Evolutionary conservation across 345 rosid genomes (phyloP).

Genomic region (Noccaea bulbosa): DNA sequence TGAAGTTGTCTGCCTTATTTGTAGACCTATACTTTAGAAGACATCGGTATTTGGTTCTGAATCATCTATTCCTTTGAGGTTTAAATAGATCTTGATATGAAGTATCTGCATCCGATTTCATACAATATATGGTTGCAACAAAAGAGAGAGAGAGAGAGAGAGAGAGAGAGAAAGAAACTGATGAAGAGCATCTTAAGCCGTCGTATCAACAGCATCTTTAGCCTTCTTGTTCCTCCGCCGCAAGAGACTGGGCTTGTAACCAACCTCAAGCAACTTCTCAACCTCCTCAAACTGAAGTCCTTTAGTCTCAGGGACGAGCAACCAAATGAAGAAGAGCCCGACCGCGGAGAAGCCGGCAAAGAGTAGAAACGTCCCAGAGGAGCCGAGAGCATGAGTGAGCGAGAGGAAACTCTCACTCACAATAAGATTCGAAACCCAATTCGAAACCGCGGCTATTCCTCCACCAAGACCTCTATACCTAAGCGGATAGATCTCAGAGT

Average conservation of each 20-base stretch:
- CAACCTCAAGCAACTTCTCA: constrained; percentile 62
- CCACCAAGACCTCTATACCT: constrained; percentile 86
- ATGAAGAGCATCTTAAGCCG: constrained; percentile 23
- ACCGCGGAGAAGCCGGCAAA: constrained; percentile 57
- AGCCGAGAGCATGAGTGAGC: constrained; percentile 59
- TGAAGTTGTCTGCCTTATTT: constrained; percentile 16
- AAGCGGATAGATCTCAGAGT: constrained; percentile 91
- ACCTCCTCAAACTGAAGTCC: constrained; percentile 82
- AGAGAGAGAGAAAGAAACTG: too few species aligned
- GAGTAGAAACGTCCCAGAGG: constrained; percentile 67
- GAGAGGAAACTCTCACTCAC: constrained; percentile 71
- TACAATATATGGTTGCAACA: not conserved
- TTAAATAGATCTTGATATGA: not conserved
- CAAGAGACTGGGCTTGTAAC: constrained; percentile 56
- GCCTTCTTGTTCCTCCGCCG: constrained; percentile 24
- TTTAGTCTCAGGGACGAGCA: constrained; percentile 83
- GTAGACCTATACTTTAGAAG: too few species aligned
- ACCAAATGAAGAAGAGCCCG: constrained; percentile 59
- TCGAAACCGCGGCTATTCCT: constrained; percentile 76
- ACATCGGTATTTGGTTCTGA: not conserved
- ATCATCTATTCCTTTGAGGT: not conserved
- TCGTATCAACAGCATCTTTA: constrained; percentile 24
- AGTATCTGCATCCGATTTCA: constrained; percentile 4
- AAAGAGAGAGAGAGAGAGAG: not conserved
- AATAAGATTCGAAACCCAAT: constrained; percentile 76